These are phyloP conservation scores for Phalaenopsis hybrid DNA, from an alignment of 116 monocot species.

Conservation along the genomic window DNA sequence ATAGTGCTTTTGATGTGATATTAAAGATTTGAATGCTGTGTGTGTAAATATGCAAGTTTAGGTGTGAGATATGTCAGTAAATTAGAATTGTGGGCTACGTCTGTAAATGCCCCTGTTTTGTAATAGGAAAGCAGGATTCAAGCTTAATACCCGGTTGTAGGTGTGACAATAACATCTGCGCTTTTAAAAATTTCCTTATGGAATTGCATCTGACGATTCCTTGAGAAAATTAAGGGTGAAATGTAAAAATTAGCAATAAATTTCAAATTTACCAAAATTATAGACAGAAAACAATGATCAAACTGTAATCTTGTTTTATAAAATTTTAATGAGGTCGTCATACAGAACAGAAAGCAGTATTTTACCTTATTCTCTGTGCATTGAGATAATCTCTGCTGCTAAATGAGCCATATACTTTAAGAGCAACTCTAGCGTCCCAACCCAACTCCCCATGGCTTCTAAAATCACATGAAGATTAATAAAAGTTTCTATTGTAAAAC, in stretches of 20 bases:
- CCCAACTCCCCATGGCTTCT: constrained; percentile 60
- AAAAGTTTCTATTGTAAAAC: not conserved
- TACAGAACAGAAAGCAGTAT: not conserved
- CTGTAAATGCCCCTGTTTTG: no score
- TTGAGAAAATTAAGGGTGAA: constrained; percentile 18
- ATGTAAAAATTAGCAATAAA: not conserved
- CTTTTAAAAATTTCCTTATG: constrained; percentile 67
- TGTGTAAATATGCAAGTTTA: no score
- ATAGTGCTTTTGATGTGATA: no score
- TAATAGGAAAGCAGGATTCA: not conserved
- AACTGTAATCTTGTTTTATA: not conserved
- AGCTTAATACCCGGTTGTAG: constrained; percentile 65
- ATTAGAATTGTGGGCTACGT: no score
- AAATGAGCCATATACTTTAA: constrained; percentile 62
- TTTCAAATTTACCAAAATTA: not conserved
- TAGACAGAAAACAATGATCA: not conserved
- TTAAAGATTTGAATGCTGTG: no score
- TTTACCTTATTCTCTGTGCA: constrained; percentile 76
- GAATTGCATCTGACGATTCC: constrained; percentile 78
- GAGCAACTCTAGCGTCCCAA: constrained; percentile 69
- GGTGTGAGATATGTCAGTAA: no score
- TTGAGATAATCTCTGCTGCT: constrained; percentile 70
- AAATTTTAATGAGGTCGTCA: not conserved
- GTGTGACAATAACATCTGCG: constrained; percentile 86
- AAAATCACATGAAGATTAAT: not conserved